A percentile compares a stretch with the other conserved stretches of the same genome.
phyloP scores from a whole-genome alignment of 1,139 yeast genomes.

The Geotrichum candidum region DNA sequence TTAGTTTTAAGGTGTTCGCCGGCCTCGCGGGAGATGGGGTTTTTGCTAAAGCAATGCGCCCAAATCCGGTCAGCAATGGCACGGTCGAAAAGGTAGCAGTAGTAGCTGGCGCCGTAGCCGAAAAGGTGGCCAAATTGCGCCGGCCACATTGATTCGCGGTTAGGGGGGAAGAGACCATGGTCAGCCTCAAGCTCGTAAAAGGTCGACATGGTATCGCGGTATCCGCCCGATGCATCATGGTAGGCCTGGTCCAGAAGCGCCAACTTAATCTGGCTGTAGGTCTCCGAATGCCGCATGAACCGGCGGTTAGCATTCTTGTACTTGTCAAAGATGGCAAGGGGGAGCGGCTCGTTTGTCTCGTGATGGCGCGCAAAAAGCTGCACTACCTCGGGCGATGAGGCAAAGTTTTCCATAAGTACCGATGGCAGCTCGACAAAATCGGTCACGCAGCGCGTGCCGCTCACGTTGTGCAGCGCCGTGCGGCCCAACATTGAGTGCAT shows the following conservation, averaged over 20 bases:
- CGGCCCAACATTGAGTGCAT: constrained; percentile 96
- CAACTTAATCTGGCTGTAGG: constrained; percentile 83
- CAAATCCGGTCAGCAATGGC: constrained; percentile 89
- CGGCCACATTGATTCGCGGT: constrained; percentile 69
- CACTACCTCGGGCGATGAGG: constrained; percentile 72
- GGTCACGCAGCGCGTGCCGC: constrained; percentile 93
- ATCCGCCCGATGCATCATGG: constrained; percentile 42
- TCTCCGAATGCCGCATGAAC: constrained; percentile 62
- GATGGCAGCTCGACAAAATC: constrained; percentile 97
- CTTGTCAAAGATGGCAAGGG: constrained; percentile 29
- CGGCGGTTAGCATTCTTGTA: constrained; percentile 44
- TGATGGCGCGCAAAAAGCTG: constrained; percentile 69
- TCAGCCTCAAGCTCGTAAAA: constrained; percentile 62
- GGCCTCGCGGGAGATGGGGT: constrained; percentile 62
- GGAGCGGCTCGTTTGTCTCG: constrained; percentile 58
- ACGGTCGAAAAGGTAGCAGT: constrained; percentile 84
- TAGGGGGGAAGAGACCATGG: constrained; percentile 34
- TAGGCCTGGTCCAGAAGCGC: constrained; percentile 80
- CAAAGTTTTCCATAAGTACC: constrained; percentile 89
- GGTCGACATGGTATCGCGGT: constrained; percentile 48
- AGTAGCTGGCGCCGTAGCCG: constrained; percentile 91
- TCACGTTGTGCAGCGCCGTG: constrained; percentile 80
- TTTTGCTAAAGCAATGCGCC: constrained; percentile 55
- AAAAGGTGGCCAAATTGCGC: constrained; percentile 91
- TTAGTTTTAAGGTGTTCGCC: constrained; percentile 70